Base-by-base conservation (phyloP, 139 green algal species). In the Pleodorina starrii region DNA sequence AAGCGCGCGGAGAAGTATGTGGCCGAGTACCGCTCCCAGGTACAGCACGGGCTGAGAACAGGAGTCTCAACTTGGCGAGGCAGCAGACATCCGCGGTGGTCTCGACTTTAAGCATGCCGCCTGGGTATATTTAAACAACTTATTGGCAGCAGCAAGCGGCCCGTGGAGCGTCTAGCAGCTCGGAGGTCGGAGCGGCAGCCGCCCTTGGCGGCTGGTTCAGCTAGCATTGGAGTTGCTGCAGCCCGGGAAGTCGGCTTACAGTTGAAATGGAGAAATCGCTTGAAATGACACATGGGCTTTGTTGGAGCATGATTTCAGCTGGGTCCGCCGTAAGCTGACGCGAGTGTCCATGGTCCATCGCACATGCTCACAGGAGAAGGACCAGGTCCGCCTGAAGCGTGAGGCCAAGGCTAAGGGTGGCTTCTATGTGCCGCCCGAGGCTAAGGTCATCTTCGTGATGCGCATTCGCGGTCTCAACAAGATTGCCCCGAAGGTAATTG, bases 1-100 rank as follows among this genome's bases (percentile, higher is more conserved):
- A 99, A 99, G 95, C 93, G 96, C 48, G 98, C 98, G 38, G 98
- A 99, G 96, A 80, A 95, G 87, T 99, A 99, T 92, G 97, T 99
- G n/a, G 97, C 98, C 91, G 97, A 99, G 93, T 99, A 99, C 96
- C 94, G 97, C 25, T n/a, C 93, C 46, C 92, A 99, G 97, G 97
- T 98, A 77, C 16, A 80, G 42, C 72, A 48, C 17, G 42, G 38
- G 69, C 69, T 4, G 6, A 36, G 63, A 23, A 57, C 48, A 57
- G 48, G 10, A 12, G 48, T 57, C 48, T 57, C n/a, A n/a, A n/a
- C n/a, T n/a, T n/a, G n/a, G n/a, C n/a, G n/a, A n/a, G n/a, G n/a
- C n/a, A n/a, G n/a, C n/a, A n/a, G n/a, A n/a, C n/a, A n/a, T n/a
- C n/a, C n/a, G n/a, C n/a, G n/a, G n/a, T n/a, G n/a, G n/a, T n/a